Base-by-base conservation (phyloP, 805 yeast genomes). In the Cephaloascus fragrans region DNA sequence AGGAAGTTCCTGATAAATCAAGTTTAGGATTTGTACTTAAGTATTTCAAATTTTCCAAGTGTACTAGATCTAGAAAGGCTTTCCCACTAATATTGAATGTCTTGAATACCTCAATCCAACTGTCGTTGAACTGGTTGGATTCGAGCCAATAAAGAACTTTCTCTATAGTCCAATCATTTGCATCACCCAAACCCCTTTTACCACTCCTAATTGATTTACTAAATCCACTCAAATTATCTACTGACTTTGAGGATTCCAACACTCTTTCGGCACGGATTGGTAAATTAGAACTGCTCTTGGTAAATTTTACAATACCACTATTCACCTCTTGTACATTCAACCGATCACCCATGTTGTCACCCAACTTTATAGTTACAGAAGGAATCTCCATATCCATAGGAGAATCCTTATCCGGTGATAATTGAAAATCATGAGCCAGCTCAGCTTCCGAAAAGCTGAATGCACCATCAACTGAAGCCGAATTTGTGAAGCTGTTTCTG, bases 101-200 rank as follows among this genome's bases (percentile, higher is more conserved):
- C 32, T 61, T 61, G 56, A 88, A 83, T 15, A 78, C 71, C 3
- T 66, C 72, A n/a, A 72, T 63, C 96, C 96, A 88, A 12, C 80
- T 64, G 3, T 69, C 73, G 46, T 82, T 81, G 57, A 88, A 88
- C 17, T 72, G 68, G 53, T 87, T 71, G n/a, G 57, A 48, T 5
- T 71, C 78, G 19, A 88, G 64, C 94, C 95, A 88, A 36, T 61
- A 53, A 0, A 68, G 42, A 1, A 87, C 89, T 38, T 83, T 67
- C n/a, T 70, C 75, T 45, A 73, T 61, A 2, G 80, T 75, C 96
- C 96, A 87, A 42, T 75, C 80, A 4, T 66, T 68, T 1, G 83
- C 75, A 39, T 67, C 66, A 26, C 64, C 63, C 0, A 71, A 74
- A 18, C 69, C 65, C 80, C 80, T 19, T 26, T 16, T 18, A 23